Evolutionary conservation across 1,284 basidiomycete genomes (phyloP).

Genomic region (Leccinum solheimii): DNA sequence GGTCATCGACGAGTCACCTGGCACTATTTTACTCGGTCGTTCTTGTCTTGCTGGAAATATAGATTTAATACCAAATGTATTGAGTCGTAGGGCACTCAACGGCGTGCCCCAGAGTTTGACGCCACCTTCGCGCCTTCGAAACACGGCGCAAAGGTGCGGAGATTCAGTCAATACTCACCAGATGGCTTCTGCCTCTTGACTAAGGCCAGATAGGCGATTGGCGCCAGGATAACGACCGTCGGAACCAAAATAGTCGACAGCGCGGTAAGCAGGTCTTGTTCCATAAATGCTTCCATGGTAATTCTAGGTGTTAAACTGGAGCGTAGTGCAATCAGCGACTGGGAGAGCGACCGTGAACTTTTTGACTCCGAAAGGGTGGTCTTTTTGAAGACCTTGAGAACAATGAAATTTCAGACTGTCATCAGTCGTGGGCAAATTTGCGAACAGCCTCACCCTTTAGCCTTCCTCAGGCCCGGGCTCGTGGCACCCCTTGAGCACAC

Average conservation of each 20-base stretch:
- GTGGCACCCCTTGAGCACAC: background rate
- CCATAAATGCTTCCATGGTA: slow-evolving; percentile 1
- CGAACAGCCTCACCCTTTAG: background rate
- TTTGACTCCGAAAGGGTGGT: background rate
- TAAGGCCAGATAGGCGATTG: slow-evolving; percentile 22
- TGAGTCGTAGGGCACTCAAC: background rate
- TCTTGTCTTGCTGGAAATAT: slow-evolving; percentile 16
- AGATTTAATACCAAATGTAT: slow-evolving; percentile 15
- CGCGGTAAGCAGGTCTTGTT: background rate
- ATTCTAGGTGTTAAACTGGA: background rate
- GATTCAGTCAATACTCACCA: slow-evolving; percentile 14
- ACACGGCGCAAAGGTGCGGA: background rate
- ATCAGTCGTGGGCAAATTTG: background rate
- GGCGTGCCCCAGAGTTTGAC: background rate
- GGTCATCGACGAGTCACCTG: background rate
- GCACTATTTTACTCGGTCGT: background rate
- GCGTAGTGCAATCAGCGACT: background rate
- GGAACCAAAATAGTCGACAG: slow-evolving; percentile 15
- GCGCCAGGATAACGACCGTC: slow-evolving; percentile 10
- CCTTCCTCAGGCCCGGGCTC: background rate
- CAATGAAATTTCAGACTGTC: background rate
- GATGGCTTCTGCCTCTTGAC: slow-evolving; percentile 1
- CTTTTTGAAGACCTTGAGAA: background rate
- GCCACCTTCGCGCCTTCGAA: background rate
- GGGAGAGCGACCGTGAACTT: background rate